Percentiles rank a stretch among this genome's conserved stretches.
Conservation (phyloP, 2,329 filamentous ascomycete genomes). For the Talaromyces marneffei region DNA sequence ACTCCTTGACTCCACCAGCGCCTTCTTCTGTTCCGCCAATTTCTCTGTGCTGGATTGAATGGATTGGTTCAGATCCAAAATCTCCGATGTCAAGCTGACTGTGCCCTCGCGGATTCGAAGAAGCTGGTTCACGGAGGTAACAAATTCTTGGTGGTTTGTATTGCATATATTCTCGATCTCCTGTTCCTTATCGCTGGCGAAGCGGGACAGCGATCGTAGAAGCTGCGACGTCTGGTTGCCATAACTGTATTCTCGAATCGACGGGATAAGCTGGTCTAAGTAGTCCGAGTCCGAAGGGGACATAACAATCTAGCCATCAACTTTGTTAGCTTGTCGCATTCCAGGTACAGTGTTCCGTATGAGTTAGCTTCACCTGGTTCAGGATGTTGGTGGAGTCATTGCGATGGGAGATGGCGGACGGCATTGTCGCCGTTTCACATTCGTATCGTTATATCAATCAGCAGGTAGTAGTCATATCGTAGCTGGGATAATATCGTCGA, state of each 20-base stretch:
- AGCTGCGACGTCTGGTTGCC: constrained; percentile 68
- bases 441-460: background rate
- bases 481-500: background rate
- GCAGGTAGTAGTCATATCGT: background rate
- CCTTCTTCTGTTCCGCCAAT: constrained; percentile 88
- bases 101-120: constrained; percentile 87
- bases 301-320: constrained; percentile 67
- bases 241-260: constrained; percentile 81
- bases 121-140: constrained; percentile 88
- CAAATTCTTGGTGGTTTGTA: constrained; percentile 94
- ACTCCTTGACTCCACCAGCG: constrained; percentile 82
- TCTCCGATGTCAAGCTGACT: constrained; percentile 80
- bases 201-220: constrained; percentile 70
- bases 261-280: constrained; percentile 88
- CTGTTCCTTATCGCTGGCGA: constrained; percentile 77
- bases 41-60: constrained; percentile 94
- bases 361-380: constrained; percentile 31
- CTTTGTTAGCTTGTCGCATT: constrained; percentile 14
- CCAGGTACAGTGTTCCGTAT: background rate
- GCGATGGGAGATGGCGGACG: constrained; percentile 28
- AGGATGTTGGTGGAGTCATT: constrained; percentile 35
- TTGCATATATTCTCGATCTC: constrained; percentile 94
- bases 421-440: constrained; percentile 23
- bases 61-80: constrained; percentile 84
- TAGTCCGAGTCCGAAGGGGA: constrained; percentile 90